phyloP scores from a whole-genome alignment of 2,329 filamentous ascomycete species.

The Aspergillus melleus region DNA sequence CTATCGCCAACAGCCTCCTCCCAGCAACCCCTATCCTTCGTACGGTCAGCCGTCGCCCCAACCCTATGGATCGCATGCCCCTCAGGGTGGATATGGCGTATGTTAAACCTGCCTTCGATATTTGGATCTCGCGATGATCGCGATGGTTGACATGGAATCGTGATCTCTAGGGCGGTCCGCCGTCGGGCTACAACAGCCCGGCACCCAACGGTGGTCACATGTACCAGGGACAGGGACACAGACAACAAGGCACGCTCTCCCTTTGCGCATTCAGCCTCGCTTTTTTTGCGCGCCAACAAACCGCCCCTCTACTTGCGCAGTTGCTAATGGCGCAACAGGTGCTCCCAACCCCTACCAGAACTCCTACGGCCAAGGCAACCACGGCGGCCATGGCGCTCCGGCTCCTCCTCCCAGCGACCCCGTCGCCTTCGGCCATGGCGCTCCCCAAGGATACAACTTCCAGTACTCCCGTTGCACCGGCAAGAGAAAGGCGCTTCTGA shows the following conservation, averaged over 20 bases:
- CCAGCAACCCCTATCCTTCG: constrained; percentile 38
- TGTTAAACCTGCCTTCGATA: constrained; percentile 17
- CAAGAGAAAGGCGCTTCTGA: constrained; percentile 81
- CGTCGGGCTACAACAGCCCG: constrained; percentile 31
- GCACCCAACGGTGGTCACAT: constrained; percentile 38
- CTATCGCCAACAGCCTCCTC: constrained; percentile 42
- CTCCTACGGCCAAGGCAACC: constrained; percentile 56
- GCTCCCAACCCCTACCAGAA: constrained; percentile 44
- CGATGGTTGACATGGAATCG: constrained; percentile 16
- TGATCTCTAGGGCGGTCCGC: constrained; percentile 10
- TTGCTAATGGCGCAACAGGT: not conserved
- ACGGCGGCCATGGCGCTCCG: constrained; percentile 51
- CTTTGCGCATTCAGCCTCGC: not conserved
- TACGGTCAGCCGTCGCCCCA: constrained; percentile 47
- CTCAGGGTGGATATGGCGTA: constrained; percentile 40
- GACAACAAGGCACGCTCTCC: constrained; percentile 28
- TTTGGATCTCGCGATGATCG: not conserved
- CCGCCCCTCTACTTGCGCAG: not conserved
- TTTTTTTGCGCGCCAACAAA: not conserved
- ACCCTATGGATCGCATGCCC: constrained; percentile 31
- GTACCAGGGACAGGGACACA: constrained; percentile 37
- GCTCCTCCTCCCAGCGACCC: constrained; percentile 65
- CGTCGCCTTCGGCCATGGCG: constrained; percentile 76
- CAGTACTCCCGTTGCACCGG: constrained; percentile 92
- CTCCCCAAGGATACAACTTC: constrained; percentile 77